Conservation (phyloP, 768 basidiomycete species). For the Amanita rimosa region DNA sequence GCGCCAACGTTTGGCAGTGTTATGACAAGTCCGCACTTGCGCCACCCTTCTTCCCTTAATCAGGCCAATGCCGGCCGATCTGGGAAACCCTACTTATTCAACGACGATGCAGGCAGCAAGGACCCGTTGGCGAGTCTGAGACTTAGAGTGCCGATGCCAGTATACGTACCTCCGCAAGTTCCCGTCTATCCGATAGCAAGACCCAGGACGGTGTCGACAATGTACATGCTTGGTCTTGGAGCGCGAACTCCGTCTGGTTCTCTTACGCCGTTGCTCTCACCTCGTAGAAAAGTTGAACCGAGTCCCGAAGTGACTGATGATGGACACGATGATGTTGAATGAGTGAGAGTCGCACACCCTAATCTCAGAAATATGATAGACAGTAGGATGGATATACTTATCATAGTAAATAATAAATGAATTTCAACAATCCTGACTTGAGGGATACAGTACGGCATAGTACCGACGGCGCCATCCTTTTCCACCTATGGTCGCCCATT, state of each 20-base stretch:
- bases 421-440: too few relatives aligned
- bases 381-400: too few relatives aligned
- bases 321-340: constrained; percentile 1
- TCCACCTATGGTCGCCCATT: too few relatives aligned
- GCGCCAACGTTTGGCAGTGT: constrained; percentile 59
- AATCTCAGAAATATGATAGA: not conserved
- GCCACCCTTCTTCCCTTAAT: constrained; percentile 35
- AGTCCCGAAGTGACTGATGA: not conserved
- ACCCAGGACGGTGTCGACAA: constrained; percentile 42
- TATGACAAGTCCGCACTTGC: constrained; percentile 52
- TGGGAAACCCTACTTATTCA: constrained; percentile 10
- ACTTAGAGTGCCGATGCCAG: constrained; percentile 52
- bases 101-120: constrained; percentile 7
- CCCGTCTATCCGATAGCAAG: constrained; percentile 14
- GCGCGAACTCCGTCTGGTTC: constrained; percentile 22
- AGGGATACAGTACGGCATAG: too few relatives aligned
- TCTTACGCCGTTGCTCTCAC: constrained; percentile 6
- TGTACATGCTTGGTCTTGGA: constrained; percentile 56
- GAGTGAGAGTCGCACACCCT: not conserved
- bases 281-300: not conserved
- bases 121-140: constrained; percentile 36
- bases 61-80: constrained; percentile 9
- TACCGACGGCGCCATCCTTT: too few relatives aligned
- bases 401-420: too few relatives aligned
- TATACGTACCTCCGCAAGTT: constrained; percentile 13